phyloP scores from a whole-genome alignment of 1,284 basidiomycete genomes.

The Ceratobasidium sp. region DNA sequence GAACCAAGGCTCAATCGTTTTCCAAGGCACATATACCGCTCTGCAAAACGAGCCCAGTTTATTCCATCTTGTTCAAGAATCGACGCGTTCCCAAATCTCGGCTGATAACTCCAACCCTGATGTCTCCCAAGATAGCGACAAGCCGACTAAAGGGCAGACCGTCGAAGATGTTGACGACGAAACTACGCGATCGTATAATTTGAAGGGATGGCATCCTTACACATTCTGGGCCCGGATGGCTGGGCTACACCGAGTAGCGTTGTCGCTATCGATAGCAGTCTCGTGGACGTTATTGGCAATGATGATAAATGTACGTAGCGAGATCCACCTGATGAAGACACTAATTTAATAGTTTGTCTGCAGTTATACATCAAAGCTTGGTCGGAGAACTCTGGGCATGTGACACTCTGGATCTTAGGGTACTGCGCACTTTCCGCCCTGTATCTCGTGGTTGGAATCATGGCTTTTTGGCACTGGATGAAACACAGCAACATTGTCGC shows the following conservation, averaged over 20 bases:
- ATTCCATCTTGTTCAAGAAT: slow-evolving; percentile 10
- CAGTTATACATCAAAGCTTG: slow-evolving; percentile 20
- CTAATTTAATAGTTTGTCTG: not conserved
- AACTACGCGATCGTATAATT: not conserved
- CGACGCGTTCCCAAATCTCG: not conserved
- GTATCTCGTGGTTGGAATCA: not conserved
- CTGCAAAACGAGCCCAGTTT: slow-evolving; percentile 10
- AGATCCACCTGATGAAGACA: not conserved
- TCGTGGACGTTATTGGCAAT: not conserved
- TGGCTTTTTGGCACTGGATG: not conserved
- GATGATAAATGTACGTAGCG: slow-evolving; percentile 1
- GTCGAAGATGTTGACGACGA: not conserved
- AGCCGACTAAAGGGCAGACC: not conserved
- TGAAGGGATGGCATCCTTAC: slow-evolving; percentile 21
- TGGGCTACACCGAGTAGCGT: not conserved
- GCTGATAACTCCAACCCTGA: not conserved
- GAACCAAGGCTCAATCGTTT: slow-evolving; percentile 1
- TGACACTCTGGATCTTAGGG: not conserved
- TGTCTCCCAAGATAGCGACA: not conserved
- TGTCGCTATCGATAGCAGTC: not conserved
- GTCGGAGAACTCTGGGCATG: slow-evolving; percentile 1
- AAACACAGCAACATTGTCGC: not conserved
- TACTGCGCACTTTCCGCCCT: not conserved
- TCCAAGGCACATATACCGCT: slow-evolving; percentile 1
- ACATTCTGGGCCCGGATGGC: slow-evolving; percentile 18